Base-by-base conservation (phyloP, 371 early-diverging fungal species). In the Mucor saturninus region DNA sequence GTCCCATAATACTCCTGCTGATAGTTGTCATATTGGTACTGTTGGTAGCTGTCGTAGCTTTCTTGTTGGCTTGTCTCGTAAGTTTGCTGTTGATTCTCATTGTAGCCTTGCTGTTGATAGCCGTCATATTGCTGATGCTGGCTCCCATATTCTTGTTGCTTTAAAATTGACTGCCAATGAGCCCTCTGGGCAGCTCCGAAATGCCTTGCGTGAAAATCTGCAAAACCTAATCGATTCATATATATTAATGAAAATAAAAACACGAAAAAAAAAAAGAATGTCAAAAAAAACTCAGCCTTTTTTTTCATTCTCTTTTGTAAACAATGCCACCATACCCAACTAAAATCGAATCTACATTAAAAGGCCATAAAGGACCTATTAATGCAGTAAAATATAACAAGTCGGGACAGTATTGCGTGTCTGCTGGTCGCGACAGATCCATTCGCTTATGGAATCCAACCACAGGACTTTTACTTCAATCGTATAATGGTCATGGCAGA, bases 401-500 rank as follows among this genome's bases (percentile, higher is more conserved):
- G 5, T 74, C 75, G 3, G 93, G 94, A 2, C 85, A 89, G 35
- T 94, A 94, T 46, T 79, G 88, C 42, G 52, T 94, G 11, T 90
- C 93, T 3, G 96, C 89, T 1, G 90, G 94, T 0, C 84, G 85
- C 39, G 96, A 96, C 82, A 84, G 90, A 6, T 69, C 80, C 0
- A 78, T 96, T n/a, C 77, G 86, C 48, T 81, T 96, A 48, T 94
- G 94, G 92, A 96, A 93, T 74, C 87, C 92, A 10, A 48, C 67
- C 3, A 85, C 85, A 1, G 91, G 89, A 7, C 72, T 86, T 15
- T 81, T 77, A 45, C 83, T 97, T 21, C 91, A 92, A 59, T 84
- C 86, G 0, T 96, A 93, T 66, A 76, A 79, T n/a, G 95, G 91
- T 0, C 97, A 97, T 68, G 94, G 94, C 10, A 88, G 92, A 74